These are phyloP conservation scores for Aspergillus sp. DNA, from an alignment of 2,329 filamentous ascomycete genomes.

Conservation along the genomic window DNA sequence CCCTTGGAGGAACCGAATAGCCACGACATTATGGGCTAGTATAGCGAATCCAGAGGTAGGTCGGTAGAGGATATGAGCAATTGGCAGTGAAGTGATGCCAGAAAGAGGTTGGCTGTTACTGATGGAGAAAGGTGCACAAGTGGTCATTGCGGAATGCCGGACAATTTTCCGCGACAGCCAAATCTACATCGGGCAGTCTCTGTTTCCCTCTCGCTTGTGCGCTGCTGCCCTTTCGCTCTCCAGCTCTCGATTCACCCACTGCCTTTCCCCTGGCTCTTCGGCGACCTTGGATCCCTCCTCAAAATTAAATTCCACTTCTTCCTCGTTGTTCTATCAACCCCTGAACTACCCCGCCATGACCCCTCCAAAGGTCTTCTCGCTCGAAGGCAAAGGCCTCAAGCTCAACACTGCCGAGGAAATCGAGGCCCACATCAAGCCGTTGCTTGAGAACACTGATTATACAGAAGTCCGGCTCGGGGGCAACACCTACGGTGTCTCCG, in stretches of 20 bases:
- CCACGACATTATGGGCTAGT: slow-evolving; percentile 23
- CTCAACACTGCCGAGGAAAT: slow-evolving; percentile 82
- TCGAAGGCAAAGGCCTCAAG: slow-evolving; percentile 86
- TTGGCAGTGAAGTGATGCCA: slow-evolving; percentile 13
- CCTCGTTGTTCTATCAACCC: slow-evolving; percentile 1
- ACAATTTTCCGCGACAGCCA: slow-evolving; percentile 6
- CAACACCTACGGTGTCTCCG: slow-evolving; percentile 85
- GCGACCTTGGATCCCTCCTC: too few relatives aligned
- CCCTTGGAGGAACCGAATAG: slow-evolving; percentile 27
- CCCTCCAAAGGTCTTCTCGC: slow-evolving; percentile 59
- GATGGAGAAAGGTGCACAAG: slow-evolving; percentile 7
- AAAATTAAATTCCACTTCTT: neutral
- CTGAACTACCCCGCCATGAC: slow-evolving; percentile 41
- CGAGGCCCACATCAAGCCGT: slow-evolving; percentile 67
- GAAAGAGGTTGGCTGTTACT: too few relatives aligned
- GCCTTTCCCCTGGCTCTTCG: too few relatives aligned
- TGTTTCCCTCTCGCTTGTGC: slow-evolving; percentile 3
- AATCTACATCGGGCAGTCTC: slow-evolving; percentile 12
- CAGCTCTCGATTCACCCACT: too few relatives aligned
- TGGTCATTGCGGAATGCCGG: slow-evolving; percentile 13
- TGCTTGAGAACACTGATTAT: slow-evolving; percentile 57
- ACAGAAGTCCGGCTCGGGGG: slow-evolving; percentile 81
- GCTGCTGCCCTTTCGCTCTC: slow-evolving; percentile 3
- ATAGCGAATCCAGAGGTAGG: neutral
- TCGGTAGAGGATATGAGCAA: slow-evolving; percentile 1